Evolutionary conservation across 2,329 filamentous ascomycete genomes (phyloP), one percentile per base, ranked within the genome.

Genomic region (Dactylella cylindrospora): DNA sequence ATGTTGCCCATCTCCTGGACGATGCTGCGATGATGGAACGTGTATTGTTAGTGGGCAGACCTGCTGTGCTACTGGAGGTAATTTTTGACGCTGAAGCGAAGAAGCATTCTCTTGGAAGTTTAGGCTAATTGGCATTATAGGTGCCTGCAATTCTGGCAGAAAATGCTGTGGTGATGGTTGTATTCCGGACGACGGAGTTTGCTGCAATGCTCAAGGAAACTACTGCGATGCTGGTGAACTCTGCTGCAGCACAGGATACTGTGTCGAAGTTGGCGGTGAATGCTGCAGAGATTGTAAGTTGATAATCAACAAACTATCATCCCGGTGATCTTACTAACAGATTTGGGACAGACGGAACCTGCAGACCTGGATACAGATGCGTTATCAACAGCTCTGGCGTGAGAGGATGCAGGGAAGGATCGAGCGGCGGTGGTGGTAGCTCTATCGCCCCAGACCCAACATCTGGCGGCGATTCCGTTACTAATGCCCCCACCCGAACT

Each of bases 141-240:
- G 57, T 17, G 57, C 57, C 28, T 62, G 57, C 38, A 54, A 36
- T 25, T n/a, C 13, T n/a, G 43, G 36, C 22, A 36, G 49, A 3
- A 62, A 62, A 46, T 62, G 57, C 25, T 62, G 57, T n/a, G 57
- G 57, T 35, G 25, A 43, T 10, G 49, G 49, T 7, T 62, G 57
- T 49, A 54, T 54, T 38, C 43, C 57, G 2, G 8, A 20, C 3
- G 2, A 9, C 20, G 23, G 29, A 3, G 20, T 50, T 22, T 62
- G 57, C 23, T 62, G 57, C 19, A 44, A 49, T 20, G 39, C 10
- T 5, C 13, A 49, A 8, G 49, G 57, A 6, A 32, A 54, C 43
- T 49, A 41, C 15, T 62, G 57, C 13, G 12, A 39, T 6, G 22
- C 49, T 12, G 57, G 57, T 62, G 43, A 62, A 33, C 57, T 62